Evolutionary conservation across 75 land plant genomes (phyloP), one percentile per base, ranked within the genome.

Genomic region (Sequoia sempervirens): DNA sequence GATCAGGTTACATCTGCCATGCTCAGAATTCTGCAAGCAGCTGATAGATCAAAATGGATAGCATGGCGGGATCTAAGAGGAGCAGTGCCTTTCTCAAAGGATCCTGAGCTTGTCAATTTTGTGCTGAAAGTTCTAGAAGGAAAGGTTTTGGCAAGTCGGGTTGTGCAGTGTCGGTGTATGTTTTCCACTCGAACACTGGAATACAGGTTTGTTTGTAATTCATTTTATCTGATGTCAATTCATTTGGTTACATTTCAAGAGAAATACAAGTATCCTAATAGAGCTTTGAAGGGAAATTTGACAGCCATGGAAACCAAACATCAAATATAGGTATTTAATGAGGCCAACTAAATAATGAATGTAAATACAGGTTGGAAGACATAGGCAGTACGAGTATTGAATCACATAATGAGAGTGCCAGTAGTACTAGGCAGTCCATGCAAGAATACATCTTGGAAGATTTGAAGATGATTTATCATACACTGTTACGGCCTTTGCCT

Each of bases 1-100:
- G 79, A 81, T 1, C 82, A 86, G n/a, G 87, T 87, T 23, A 85
- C 88, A 45, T 75, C 82, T 41, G 88, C 85, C 14, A 87, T 94
- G 86, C 75, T 94, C 54, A 90, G 79, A 40, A 92, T 92, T 20
- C 88, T 94, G 3, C 43, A 47, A n/a, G 89, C 90, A n/a, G 84
- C 86, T 37, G 79, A 82, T 38, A 68, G 58, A 2, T 82, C 86
- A 26, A 86, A 76, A 20, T 95, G 97, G 97, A 92, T 94, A 40
- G 72, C 88, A 43, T 85, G 88, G 82, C 91, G 90, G 37, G 81
- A 94, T 52, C 89, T 95, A 12, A 88, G 84, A 72, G 96, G 94
- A 53, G 93, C 97, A 13, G 80, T 87, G 0, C 90, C 87, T 52
- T 85, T 78, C 23, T 85, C 53, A 38, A 87, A 53, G 7, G 93